phyloP scores from a whole-genome alignment of 1,284 basidiomycete species.

The Phaffia rhodozyma region DNA sequence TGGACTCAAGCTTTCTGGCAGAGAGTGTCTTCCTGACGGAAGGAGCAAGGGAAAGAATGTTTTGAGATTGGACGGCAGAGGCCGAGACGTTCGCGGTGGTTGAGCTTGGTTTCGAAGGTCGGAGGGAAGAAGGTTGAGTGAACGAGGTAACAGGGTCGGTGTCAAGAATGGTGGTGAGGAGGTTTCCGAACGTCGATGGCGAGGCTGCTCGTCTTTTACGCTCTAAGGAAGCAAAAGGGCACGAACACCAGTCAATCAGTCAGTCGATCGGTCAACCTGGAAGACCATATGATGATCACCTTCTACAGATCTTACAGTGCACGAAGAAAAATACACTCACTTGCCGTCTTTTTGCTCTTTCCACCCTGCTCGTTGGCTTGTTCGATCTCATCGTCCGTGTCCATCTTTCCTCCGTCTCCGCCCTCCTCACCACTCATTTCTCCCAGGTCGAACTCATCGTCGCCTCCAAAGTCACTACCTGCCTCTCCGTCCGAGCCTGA shows the following conservation, averaged over 20 bases:
- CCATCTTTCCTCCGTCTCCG: neutral
- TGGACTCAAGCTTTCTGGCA: constrained; percentile 13
- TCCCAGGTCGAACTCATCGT: constrained; percentile 14
- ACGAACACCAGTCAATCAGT: neutral
- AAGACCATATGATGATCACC: no score
- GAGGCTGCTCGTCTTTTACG: constrained; percentile 18
- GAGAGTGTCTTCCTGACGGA: constrained; percentile 16
- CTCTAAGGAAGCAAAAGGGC: constrained; percentile 1
- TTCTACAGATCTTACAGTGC: neutral
- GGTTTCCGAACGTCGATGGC: constrained; percentile 16
- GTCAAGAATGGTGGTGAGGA: constrained; percentile 14
- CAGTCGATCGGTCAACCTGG: neutral
- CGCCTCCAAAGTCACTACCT: neutral
- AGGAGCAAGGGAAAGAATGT: constrained; percentile 19
- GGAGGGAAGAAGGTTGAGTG: neutral
- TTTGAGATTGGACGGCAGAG: constrained; percentile 11
- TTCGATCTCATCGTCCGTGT: constrained; percentile 18
- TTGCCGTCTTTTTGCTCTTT: constrained; percentile 19
- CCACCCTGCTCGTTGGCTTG: constrained; percentile 3
- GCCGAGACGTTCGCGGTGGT: neutral
- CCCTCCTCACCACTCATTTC: constrained; percentile 1
- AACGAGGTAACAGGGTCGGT: neutral
- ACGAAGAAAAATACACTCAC: neutral
- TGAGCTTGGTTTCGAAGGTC: constrained; percentile 3
- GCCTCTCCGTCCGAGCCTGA: constrained; percentile 2